Percentiles rank a stretch among this genome's conserved stretches.
These are phyloP conservation scores for Bondarzewia mesenterica DNA, from an alignment of 1,284 basidiomycete genomes.

Conservation along the genomic window DNA sequence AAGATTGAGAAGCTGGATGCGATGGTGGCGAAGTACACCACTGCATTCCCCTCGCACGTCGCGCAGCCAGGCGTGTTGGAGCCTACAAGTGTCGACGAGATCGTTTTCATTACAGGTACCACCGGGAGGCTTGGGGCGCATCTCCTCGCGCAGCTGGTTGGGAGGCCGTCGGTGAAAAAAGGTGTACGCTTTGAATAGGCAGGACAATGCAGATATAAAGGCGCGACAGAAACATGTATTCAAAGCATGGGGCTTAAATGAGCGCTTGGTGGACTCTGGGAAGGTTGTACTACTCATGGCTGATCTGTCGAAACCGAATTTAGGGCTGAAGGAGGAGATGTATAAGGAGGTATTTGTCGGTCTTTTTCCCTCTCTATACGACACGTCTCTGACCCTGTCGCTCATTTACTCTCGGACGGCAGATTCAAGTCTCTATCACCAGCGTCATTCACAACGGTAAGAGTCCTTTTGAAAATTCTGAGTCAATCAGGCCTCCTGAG, in stretches of 20 bases:
- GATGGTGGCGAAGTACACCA: constrained; percentile 3
- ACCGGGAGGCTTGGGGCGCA: constrained; percentile 11
- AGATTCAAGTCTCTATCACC: neutral
- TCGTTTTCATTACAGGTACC: constrained; percentile 8
- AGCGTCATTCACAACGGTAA: no score
- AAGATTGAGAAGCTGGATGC: neutral
- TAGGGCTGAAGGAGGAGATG: constrained; percentile 20
- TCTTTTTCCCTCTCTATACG: no score
- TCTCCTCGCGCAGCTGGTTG: constrained; percentile 8
- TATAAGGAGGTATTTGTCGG: constrained; percentile 10
- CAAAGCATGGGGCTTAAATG: constrained; percentile 21
- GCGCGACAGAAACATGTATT: constrained; percentile 25
- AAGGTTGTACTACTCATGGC: constrained; percentile 28
- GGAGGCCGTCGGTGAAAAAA: constrained; percentile 7
- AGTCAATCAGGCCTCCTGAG: constrained; percentile 16
- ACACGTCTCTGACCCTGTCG: neutral
- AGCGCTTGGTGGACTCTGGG: constrained; percentile 15
- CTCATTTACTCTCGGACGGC: constrained; percentile 2
- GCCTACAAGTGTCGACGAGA: neutral
- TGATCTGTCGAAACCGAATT: constrained; percentile 18
- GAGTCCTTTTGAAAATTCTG: constrained; percentile 4
- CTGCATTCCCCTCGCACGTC: neutral
- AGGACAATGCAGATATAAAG: neutral
- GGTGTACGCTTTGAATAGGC: constrained; percentile 19
- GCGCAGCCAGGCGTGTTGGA: neutral